A percentile compares a stretch with the other conserved stretches of the same genome.
phyloP scores from a whole-genome alignment of 257 asterid species.

The Linaria vulgaris region DNA sequence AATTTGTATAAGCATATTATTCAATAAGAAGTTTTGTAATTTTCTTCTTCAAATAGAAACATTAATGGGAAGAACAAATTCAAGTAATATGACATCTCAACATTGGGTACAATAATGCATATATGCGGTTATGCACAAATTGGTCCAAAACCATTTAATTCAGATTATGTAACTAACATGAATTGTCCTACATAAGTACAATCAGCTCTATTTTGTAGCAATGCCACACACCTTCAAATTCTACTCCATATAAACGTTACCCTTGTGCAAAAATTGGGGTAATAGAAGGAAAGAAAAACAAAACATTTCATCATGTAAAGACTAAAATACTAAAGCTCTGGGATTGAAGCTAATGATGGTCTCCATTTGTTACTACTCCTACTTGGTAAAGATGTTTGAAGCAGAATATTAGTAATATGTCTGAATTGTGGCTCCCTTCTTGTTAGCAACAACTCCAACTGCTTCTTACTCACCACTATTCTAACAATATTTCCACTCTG shows the following conservation, averaged over 20 bases:
- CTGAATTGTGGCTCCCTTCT: not conserved
- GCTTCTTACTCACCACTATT: not conserved
- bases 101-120: too few relatives aligned
- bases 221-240: too few relatives aligned
- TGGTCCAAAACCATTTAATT: not conserved
- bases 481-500: constrained; percentile 31
- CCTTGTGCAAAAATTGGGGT: too few relatives aligned
- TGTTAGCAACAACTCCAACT: not conserved
- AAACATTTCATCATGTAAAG: too few relatives aligned
- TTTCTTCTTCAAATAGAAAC: constrained; percentile 14
- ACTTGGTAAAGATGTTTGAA: not conserved
- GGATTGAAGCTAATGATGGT: constrained; percentile 54
- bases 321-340: constrained; percentile 30
- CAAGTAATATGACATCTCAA: too few relatives aligned
- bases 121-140: too few relatives aligned
- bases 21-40: constrained; percentile 24
- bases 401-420: not conserved
- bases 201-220: constrained; percentile 16
- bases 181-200: constrained; percentile 13
- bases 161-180: not conserved
- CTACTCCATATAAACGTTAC: too few relatives aligned
- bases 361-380: constrained; percentile 19
- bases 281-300: too few relatives aligned
- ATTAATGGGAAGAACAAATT: too few relatives aligned
- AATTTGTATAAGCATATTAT: constrained; percentile 27